Base-by-base conservation (phyloP, 345 rosid genomes). In the Zanthoxylum bungeanum region DNA sequence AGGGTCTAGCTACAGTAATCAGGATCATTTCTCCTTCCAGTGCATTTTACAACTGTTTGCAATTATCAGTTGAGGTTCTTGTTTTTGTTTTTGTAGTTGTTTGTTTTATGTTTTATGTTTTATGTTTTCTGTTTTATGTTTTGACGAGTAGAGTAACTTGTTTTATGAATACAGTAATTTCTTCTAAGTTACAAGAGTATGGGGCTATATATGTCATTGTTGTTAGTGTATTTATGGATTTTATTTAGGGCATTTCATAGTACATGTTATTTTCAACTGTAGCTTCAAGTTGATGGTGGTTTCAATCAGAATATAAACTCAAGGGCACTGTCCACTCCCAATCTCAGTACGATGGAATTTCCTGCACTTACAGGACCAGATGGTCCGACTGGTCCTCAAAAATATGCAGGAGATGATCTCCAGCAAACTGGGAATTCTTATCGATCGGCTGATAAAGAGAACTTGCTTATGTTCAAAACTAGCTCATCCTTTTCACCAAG, bases 221-320 rank as follows among this genome's bases (percentile, higher is more conserved):
- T 68, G 24, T 68, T 11, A 9, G 22, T n/a, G 22, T 11, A 8
- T 21, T 58, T 58, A 34, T 53, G 61, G 44, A 44, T 50, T 56
- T 12, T 33, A 1, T 68, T 19, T 27, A 42, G 57, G 58, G 44
- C 46, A 52, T 69, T 75, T 70, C 36, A 66, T 47, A 49, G 14
- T 75, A 25, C 65, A 40, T 78, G 49, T 64, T 83, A 57, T 75
- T 72, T 69, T 24, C 24, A 12, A 60, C 70, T 85, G 84, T 83
- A 95, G 99, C 96, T 91, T 69, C 98, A 95, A 86, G 97, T 86
- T 16, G 99, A 95, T 76, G 86, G 90, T 68, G 88, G 92, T 73
- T 74, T 90, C 81, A 81, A 73, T 83, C 98, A 88, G 75, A 95
- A 82, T 77, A 69, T 82, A 34, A 89, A 78, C 85, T 74, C 91